Evolutionary conservation across 208 protist genomes (phyloP).

Genomic region (Blastocrithidia nonstop): DNA sequence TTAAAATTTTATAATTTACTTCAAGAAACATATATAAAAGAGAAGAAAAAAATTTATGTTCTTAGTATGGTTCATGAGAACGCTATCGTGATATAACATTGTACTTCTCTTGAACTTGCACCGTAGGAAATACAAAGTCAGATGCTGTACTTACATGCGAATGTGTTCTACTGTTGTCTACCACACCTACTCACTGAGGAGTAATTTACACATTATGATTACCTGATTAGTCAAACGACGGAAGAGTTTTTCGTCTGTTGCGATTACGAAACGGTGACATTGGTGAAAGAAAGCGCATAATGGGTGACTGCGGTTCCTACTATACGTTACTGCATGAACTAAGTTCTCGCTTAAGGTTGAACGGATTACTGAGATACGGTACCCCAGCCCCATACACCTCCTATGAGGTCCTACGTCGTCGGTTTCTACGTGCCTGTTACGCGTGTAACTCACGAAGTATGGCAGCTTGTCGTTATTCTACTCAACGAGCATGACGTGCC

Average conservation of each 20-base stretch:
- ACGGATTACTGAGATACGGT: conserved; percentile 13
- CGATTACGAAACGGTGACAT: no score
- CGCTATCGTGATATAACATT: background rate
- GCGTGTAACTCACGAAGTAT: conserved; percentile 14
- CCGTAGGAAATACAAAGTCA: no score
- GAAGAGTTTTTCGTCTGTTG: no score
- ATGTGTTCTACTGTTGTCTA: no score
- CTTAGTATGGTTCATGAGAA: background rate
- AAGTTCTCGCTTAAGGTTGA: no score
- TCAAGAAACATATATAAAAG: background rate
- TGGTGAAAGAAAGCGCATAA: no score
- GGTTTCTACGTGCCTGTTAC: conserved; percentile 4
- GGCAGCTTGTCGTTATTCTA: conserved; percentile 6
- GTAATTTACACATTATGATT: no score
- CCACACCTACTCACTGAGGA: no score
- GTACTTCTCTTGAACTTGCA: background rate
- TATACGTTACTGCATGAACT: no score
- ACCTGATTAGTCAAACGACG: no score
- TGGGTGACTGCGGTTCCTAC: no score
- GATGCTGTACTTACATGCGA: no score
- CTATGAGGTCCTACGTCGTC: conserved; percentile 15
- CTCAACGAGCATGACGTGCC: background rate
- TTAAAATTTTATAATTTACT: background rate
- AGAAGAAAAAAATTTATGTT: background rate
- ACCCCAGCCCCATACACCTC: conserved; percentile 14